A percentile compares a stretch with the other conserved stretches of the same genome.
These are phyloP conservation scores for Chalaropsis thielavioides DNA, from an alignment of 2,329 filamentous ascomycete species.

Conservation along the genomic window DNA sequence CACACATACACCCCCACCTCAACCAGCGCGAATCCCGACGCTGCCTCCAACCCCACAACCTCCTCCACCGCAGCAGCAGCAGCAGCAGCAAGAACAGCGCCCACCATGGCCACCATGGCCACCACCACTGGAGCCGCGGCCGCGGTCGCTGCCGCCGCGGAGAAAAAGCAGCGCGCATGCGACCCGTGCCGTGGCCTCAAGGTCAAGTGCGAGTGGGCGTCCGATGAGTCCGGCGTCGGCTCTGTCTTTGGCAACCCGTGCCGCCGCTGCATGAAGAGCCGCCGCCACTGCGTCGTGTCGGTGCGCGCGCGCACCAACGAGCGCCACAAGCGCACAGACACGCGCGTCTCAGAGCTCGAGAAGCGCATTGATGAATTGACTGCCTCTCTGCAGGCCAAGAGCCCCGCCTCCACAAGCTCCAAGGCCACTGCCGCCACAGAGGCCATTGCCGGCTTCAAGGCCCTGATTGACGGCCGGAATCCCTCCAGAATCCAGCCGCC, in stretches of 20 bases:
- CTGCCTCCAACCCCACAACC: neutral
- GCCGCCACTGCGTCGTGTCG: conserved; percentile 63
- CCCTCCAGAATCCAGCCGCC: neutral
- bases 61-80: neutral
- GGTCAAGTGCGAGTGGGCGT: conserved; percentile 72
- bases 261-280: conserved; percentile 65
- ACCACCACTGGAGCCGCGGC: neutral
- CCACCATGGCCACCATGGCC: neutral
- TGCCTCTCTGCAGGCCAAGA: conserved; percentile 52
- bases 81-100: neutral
- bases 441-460: conserved; percentile 15
- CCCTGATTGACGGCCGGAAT: conserved; percentile 20
- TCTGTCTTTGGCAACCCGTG: conserved; percentile 43
- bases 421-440: conserved; percentile 22
- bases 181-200: conserved; percentile 64
- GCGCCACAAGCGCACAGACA: conserved; percentile 84
- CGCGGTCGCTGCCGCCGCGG: conserved; percentile 28
- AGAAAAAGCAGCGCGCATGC: conserved; percentile 57
- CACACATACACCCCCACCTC: neutral
- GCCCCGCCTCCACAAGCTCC: neutral
- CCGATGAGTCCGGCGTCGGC: conserved; percentile 28
- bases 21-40: neutral
- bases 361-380: conserved; percentile 85
- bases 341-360: conserved; percentile 75
- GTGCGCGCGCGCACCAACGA: conserved; percentile 49